phyloP scores from a whole-genome alignment of 495 filamentous ascomycete genomes.

The Aspergillus coremiiformis region DNA sequence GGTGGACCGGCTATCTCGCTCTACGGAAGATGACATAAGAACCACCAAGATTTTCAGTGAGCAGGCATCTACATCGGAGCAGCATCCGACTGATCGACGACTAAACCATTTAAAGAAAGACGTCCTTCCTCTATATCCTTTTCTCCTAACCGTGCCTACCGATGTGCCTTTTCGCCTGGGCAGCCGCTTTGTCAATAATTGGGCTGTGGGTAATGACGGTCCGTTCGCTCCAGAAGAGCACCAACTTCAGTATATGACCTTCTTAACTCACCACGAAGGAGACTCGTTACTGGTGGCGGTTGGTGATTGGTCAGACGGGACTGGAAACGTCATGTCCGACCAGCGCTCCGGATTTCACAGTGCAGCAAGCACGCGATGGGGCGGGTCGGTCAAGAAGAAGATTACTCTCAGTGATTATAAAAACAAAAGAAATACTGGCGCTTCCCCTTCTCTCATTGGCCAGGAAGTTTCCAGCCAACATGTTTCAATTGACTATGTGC shows the following conservation, averaged over 20 bases:
- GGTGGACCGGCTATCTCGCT: constrained; percentile 34
- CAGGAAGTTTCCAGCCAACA: constrained; percentile 18
- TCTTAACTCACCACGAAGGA: constrained; percentile 40
- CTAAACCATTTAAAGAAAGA: constrained; percentile 39
- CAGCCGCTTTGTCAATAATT: constrained; percentile 36
- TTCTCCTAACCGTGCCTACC: constrained; percentile 41
- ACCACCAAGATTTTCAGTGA: constrained; percentile 17
- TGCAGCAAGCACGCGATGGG: constrained; percentile 27
- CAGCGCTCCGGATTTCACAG: constrained; percentile 27
- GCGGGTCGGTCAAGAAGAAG: constrained; percentile 37
- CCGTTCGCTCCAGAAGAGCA: constrained; percentile 44
- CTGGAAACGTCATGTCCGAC: constrained; percentile 41
- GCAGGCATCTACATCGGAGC: constrained; percentile 21
- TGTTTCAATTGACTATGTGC: constrained; percentile 7
- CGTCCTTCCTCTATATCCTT: constrained; percentile 42
- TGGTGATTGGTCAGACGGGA: constrained; percentile 48
- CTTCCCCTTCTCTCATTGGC: constrained; percentile 14
- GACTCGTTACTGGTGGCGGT: constrained; percentile 42
- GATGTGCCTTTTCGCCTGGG: constrained; percentile 38
- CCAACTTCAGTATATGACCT: constrained; percentile 49
- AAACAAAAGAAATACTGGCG: constrained; percentile 32
- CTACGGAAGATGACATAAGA: constrained; percentile 22
- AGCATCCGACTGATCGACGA: constrained; percentile 32
- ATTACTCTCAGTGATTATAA: constrained; percentile 47
- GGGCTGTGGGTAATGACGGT: constrained; percentile 42